Evolutionary conservation across 1,139 yeast species (phyloP).

Genomic region (Debaryomycetaceae sp.): DNA sequence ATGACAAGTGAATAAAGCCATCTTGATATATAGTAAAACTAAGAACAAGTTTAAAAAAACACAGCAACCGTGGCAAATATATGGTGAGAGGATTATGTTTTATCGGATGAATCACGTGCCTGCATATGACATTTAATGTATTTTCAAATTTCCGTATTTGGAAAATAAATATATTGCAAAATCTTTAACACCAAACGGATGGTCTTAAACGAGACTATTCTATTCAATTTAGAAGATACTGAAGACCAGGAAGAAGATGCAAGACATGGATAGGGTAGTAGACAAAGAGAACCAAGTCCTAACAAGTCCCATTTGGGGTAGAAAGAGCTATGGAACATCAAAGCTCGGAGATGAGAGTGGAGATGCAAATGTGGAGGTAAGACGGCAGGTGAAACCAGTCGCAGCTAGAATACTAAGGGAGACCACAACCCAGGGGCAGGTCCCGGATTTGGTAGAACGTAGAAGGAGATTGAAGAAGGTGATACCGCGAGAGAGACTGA

Average conservation of each 20-base stretch:
- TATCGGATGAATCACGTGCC: not conserved
- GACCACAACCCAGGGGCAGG: conserved; percentile 12
- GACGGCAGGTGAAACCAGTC: not conserved
- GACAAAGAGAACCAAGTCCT: not conserved
- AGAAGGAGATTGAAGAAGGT: not conserved
- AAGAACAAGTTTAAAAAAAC: conserved; percentile 1
- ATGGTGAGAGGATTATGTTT: not conserved
- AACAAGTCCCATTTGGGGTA: not conserved
- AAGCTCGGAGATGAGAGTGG: not conserved
- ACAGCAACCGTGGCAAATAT: conserved; percentile 10
- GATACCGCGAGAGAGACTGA: not conserved
- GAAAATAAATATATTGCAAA: conserved; percentile 7
- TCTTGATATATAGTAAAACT: conserved; percentile 4
- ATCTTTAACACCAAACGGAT: not conserved
- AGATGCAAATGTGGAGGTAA: not conserved
- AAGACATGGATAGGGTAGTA: not conserved
- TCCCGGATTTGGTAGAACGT: not conserved
- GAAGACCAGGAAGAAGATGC: not conserved
- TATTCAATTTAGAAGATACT: not conserved
- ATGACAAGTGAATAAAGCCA: conserved; percentile 8
- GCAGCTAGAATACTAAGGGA: conserved; percentile 16
- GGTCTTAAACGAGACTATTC: not conserved
- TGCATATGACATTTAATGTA: conserved; percentile 1
- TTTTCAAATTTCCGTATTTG: conserved; percentile 9
- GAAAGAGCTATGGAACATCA: not conserved